phyloP scores from a whole-genome alignment of 345 rosid genomes.

The Dimocarpus longan region DNA sequence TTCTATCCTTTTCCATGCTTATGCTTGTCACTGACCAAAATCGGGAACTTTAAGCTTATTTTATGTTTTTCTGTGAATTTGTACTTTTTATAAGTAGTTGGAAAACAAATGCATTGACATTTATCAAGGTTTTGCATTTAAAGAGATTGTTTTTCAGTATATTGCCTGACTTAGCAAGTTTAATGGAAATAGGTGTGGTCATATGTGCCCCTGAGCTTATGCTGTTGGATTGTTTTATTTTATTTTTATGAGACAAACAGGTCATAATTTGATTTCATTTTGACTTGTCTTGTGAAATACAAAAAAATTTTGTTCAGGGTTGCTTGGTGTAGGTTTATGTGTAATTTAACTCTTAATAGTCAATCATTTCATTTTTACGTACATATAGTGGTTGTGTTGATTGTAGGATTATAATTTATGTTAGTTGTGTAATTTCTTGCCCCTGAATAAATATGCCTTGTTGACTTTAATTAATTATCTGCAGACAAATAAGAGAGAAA shows the following conservation, averaged over 20 bases:
- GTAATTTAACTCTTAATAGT: not conserved
- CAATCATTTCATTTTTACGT: not conserved
- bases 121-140: not conserved
- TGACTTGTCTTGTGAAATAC: constrained; percentile 1
- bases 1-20: not conserved
- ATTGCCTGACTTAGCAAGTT: not conserved
- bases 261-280: not conserved
- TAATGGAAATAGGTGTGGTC: not conserved
- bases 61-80: not conserved
- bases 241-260: not conserved
- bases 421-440: not conserved
- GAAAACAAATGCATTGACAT: not conserved
- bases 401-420: not conserved
- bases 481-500: constrained; percentile 31
- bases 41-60: not conserved
- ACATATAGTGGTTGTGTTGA: not conserved
- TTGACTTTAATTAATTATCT: constrained; percentile 18
- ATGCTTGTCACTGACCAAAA: not conserved
- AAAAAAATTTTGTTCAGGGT: not conserved
- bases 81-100: not conserved
- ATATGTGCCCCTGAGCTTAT: not conserved
- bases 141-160: not conserved
- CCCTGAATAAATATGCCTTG: not conserved
- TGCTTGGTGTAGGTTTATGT: not conserved
- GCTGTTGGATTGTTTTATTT: not conserved